Evolutionary conservation across 2,329 filamentous ascomycete species (phyloP).

Genomic region (Pseudopithomyces chartarum): DNA sequence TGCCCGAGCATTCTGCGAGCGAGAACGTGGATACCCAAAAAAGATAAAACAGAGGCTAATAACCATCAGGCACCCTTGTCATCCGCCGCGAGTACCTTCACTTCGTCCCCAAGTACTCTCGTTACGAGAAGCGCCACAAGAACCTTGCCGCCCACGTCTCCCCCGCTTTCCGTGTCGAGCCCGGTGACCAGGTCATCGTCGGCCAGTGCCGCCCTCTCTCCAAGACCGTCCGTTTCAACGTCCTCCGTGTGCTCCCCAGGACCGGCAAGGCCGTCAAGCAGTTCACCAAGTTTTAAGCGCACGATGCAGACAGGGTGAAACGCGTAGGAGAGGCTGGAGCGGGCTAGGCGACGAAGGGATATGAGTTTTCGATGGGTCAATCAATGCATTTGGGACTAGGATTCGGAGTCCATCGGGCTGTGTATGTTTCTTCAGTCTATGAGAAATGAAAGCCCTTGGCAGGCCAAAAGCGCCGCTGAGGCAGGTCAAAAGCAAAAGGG

Average conservation of each 20-base stretch:
- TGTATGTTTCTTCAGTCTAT: slow-evolving; percentile 48
- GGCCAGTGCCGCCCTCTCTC: slow-evolving; percentile 98
- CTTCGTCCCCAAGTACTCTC: slow-evolving; percentile 99
- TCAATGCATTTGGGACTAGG: slow-evolving; percentile 48
- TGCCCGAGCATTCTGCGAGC: not conserved
- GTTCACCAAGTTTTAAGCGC: slow-evolving; percentile 95
- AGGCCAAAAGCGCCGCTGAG: slow-evolving; percentile 40
- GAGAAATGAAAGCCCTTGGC: slow-evolving; percentile 48
- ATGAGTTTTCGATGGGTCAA: slow-evolving; percentile 42
- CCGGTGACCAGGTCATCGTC: slow-evolving; percentile 99
- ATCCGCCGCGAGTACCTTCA: slow-evolving; percentile 99
- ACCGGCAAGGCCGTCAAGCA: slow-evolving; percentile 97
- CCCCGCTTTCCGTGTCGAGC: slow-evolving; percentile 99
- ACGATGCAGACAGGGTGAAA: slow-evolving; percentile 28
- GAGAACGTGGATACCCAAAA: not conserved
- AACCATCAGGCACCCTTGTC: slow-evolving; percentile 71
- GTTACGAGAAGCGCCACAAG: slow-evolving; percentile 99
- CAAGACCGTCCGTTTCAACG: slow-evolving; percentile 99
- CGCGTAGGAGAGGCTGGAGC: slow-evolving; percentile 25
- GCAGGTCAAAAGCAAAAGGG: slow-evolving; percentile 42
- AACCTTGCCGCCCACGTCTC: slow-evolving; percentile 99
- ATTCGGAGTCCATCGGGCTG: slow-evolving; percentile 47
- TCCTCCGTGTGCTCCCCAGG: slow-evolving; percentile 96
- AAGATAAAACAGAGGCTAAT: slow-evolving; percentile 25
- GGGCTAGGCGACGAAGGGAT: slow-evolving; percentile 31